Conservation (phyloP, 495 filamentous ascomycete genomes). For the Lasiosphaeria ovina region DNA sequence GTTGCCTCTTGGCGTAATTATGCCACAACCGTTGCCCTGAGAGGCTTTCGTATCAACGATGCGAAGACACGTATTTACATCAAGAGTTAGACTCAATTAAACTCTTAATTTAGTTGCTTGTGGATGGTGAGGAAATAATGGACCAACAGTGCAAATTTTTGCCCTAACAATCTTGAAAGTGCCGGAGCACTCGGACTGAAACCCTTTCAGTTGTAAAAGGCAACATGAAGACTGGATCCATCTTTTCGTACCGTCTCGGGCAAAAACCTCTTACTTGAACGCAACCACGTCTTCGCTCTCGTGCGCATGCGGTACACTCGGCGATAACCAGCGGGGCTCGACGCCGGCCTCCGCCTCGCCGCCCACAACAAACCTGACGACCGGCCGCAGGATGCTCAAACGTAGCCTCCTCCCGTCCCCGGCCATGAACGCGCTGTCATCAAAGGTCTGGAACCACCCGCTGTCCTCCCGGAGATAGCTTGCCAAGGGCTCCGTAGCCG, state of each 20-base stretch:
- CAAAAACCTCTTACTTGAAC: slow-evolving; percentile 5
- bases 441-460: slow-evolving; percentile 15
- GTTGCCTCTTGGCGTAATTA: too few relatives aligned
- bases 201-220: neutral
- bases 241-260: neutral
- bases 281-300: slow-evolving; percentile 9
- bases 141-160: neutral
- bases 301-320: slow-evolving; percentile 18
- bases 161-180: too few relatives aligned
- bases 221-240: neutral
- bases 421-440: slow-evolving; percentile 12
- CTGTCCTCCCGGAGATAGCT: slow-evolving; percentile 22
- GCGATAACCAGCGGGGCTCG: slow-evolving; percentile 12
- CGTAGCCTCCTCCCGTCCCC: slow-evolving; percentile 11
- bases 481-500: slow-evolving; percentile 7
- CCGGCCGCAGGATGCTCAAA: slow-evolving; percentile 20
- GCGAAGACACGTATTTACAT: too few relatives aligned
- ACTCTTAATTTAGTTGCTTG: too few relatives aligned
- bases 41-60: too few relatives aligned
- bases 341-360: slow-evolving; percentile 7
- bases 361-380: slow-evolving; percentile 10
- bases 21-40: too few relatives aligned
- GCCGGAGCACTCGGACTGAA: neutral
- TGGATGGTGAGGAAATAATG: too few relatives aligned
- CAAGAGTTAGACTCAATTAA: too few relatives aligned